phyloP scores from a whole-genome alignment of 2,329 filamentous ascomycete species.

The Aspergillus floridensis region DNA sequence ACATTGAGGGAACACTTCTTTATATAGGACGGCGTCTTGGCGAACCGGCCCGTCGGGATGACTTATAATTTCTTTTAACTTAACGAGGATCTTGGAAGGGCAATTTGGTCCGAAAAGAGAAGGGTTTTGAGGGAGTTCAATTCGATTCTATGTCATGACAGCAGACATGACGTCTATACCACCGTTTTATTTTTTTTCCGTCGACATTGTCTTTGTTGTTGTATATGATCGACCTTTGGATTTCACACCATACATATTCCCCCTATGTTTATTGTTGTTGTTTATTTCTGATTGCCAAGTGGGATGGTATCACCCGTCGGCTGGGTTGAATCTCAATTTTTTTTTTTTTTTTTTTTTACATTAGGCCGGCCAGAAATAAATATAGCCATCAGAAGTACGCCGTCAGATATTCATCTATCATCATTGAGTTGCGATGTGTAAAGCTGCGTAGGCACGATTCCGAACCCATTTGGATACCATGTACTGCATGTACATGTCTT shows the following conservation, averaged over 20 bases:
- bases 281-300: not conserved
- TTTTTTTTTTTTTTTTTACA: not conserved
- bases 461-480: too few relatives aligned
- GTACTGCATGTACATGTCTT: too few relatives aligned
- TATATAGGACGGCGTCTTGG: conserved; percentile 21
- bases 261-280: conserved; percentile 10
- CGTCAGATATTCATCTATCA: too few relatives aligned
- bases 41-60: conserved; percentile 9
- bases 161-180: conserved; percentile 19
- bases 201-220: conserved; percentile 4
- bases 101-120: not conserved
- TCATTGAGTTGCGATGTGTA: not conserved
- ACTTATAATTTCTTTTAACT: conserved; percentile 10
- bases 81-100: not conserved
- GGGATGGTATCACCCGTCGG: not conserved
- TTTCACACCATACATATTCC: conserved; percentile 14
- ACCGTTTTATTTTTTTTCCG: conserved; percentile 3
- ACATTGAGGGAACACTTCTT: conserved; percentile 2
- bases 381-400: not conserved
- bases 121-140: not conserved
- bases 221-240: conserved; percentile 19
- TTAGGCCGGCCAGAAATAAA: not conserved
- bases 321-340: not conserved
- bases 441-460: too few relatives aligned
- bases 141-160: conserved; percentile 13